Evolutionary conservation across 106 monocot genomes (phyloP), one percentile per base, ranked within the genome.

Genomic region (Acorus calamus): DNA sequence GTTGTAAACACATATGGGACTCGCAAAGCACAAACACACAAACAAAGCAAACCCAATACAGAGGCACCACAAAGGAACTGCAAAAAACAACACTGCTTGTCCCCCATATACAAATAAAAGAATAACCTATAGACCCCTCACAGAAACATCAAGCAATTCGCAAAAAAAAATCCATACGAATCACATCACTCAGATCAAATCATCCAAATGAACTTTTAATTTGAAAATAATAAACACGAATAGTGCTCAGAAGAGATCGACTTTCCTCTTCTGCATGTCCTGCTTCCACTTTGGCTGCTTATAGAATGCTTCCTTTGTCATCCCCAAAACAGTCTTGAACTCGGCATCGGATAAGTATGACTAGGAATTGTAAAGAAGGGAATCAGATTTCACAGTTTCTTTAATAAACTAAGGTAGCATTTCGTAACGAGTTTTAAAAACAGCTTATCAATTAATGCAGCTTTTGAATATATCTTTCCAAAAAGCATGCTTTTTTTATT

Each of bases 241-340:
- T 55, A 11, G 9, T 52, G 46, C 41, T 77, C 61, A 92, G 73
- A 94, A 94, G 52, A 94, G 84, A 74, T 90, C 89, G 8, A 79
- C 60, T 66, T 94, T 90, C 68, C 75, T 82, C 72, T 94, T 94
- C 76, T 82, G 87, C 75, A 87, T 77, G 55, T 94, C 89, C 69
- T 84, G 94, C 68, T 94, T 94, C 89, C 94, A 94, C 60, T 84
- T 87, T 11, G 94, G 94, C 61, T 86, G 81, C 13, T 28, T 56
- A 64, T 94, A 84, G 59, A 94, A 94, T 69, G 78, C 69, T 11
- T 87, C 82, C 64, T 94, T 94, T 45, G 81, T 63, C 62, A 90
- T 76, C 42, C 90, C 84, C 55, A 94, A 52, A 57, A 94, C 74
- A 8, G 75, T 73, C 71, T 78, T 67, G 67, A 94, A 94, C 55